A percentile compares a stretch with the other conserved stretches of the same genome.
Evolutionary conservation across 2,329 filamentous ascomycete species (phyloP).

Genomic region (Aspergillus persii): DNA sequence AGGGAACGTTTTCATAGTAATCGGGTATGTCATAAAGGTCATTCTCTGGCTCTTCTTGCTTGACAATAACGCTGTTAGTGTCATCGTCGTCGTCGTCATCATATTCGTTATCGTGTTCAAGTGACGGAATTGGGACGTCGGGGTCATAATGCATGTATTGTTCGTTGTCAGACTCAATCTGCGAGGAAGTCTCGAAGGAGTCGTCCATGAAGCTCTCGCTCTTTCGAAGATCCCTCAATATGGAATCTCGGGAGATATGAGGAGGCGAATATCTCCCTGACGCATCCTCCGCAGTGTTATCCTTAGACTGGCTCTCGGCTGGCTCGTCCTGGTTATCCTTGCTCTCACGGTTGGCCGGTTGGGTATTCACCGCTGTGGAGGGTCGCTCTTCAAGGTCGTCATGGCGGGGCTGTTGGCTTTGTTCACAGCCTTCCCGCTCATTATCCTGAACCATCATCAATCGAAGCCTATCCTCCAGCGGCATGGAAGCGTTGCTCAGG

Average conservation of each 20-base stretch:
- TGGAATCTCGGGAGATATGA: constrained; percentile 89
- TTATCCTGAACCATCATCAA: constrained; percentile 81
- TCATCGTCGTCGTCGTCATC: constrained; percentile 59
- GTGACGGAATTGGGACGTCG: constrained; percentile 84
- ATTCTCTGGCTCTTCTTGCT: constrained; percentile 60
- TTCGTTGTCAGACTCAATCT: constrained; percentile 58
- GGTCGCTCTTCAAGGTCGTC: not conserved
- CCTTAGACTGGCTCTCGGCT: constrained; percentile 39
- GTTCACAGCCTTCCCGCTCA: constrained; percentile 40
- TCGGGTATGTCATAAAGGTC: constrained; percentile 65
- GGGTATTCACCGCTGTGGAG: not conserved
- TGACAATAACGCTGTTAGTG: constrained; percentile 63
- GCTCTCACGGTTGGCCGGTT: not conserved
- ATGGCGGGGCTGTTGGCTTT: constrained; percentile 1
- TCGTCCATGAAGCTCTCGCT: constrained; percentile 63
- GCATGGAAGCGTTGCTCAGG: constrained; percentile 72
- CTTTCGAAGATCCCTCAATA: constrained; percentile 77
- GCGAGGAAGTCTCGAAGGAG: constrained; percentile 63
- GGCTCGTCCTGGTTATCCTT: constrained; percentile 23
- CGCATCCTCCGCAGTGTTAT: constrained; percentile 44
- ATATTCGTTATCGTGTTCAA: constrained; percentile 62
- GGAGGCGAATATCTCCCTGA: constrained; percentile 61
- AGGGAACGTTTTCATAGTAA: constrained; percentile 56
- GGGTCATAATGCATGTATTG: constrained; percentile 70
- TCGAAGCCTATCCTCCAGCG: constrained; percentile 79